These are phyloP conservation scores for Aspergillus conjunctus DNA, from an alignment of 495 filamentous ascomycete species.

Conservation along the genomic window DNA sequence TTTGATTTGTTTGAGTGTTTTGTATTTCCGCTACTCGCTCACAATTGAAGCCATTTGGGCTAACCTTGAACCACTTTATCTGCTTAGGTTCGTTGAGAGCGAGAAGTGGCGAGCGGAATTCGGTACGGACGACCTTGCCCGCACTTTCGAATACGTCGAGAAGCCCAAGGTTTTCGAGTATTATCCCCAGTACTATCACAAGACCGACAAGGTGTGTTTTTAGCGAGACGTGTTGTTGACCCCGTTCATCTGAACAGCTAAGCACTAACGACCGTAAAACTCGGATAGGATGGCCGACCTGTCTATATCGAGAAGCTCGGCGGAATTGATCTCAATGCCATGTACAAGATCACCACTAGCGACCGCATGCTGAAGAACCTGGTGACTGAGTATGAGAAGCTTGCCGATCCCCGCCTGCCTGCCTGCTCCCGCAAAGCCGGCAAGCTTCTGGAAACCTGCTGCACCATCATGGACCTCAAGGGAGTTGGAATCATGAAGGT, in stretches of 20 bases:
- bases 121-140: constrained; percentile 80
- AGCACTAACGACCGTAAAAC: constrained; percentile 18
- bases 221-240: background rate
- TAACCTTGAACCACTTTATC: constrained; percentile 1
- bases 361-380: constrained; percentile 96
- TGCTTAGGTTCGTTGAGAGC: constrained; percentile 78
- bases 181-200: constrained; percentile 99
- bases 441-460: constrained; percentile 91
- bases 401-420: constrained; percentile 88
- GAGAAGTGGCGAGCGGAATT: constrained; percentile 91
- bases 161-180: constrained; percentile 85
- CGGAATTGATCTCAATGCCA: constrained; percentile 83
- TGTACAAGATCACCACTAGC: constrained; percentile 90
- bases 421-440: constrained; percentile 94
- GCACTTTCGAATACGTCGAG: constrained; percentile 84
- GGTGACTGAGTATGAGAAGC: constrained; percentile 94
- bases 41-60: background rate
- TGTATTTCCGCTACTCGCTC: background rate
- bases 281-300: constrained; percentile 82
- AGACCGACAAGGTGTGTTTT: constrained; percentile 83
- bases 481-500: constrained; percentile 83
- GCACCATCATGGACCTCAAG: constrained; percentile 95
- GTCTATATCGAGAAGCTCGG: constrained; percentile 97
- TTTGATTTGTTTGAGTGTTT: background rate
- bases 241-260: background rate